A percentile compares a stretch with the other conserved stretches of the same genome.
phyloP scores from a whole-genome alignment of 257 asterid genomes.

The Nicotiana knightiana region DNA sequence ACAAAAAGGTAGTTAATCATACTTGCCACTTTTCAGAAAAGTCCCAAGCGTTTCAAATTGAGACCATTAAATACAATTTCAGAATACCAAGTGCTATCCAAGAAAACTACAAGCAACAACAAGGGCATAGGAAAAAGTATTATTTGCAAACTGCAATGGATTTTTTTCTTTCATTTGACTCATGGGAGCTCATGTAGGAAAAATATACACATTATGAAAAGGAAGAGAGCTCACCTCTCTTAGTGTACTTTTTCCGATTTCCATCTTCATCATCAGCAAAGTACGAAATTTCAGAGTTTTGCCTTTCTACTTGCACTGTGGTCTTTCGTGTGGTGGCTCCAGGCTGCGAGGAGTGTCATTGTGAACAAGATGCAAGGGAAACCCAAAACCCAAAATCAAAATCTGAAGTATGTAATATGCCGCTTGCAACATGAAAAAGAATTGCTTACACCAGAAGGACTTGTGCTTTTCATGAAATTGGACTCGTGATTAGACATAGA shows the following conservation, averaged over 20 bases:
- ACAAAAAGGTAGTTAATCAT: background rate
- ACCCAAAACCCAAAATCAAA: background rate
- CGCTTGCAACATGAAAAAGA: background rate
- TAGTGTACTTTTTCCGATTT: constrained; percentile 67
- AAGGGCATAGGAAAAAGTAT: background rate
- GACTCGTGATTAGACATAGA: constrained; percentile 55
- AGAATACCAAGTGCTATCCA: background rate
- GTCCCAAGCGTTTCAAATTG: background rate
- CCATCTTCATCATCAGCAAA: constrained; percentile 91
- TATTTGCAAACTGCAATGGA: background rate
- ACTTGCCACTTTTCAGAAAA: background rate
- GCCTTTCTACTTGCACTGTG: constrained; percentile 61
- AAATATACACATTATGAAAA: background rate
- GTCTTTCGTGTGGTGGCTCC: constrained; percentile 81
- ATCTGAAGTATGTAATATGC: background rate
- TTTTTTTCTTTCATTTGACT: background rate
- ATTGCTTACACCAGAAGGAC: constrained; percentile 61
- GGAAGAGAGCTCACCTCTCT: constrained; percentile 53
- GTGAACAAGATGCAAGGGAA: constrained; percentile 8
- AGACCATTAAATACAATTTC: background rate
- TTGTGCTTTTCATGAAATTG: constrained; percentile 47
- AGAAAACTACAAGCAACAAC: background rate
- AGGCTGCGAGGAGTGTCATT: constrained; percentile 37
- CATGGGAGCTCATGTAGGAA: background rate
- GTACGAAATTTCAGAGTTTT: constrained; percentile 70